Conservation (phyloP, 2,329 filamentous ascomycete species). For the Onygenales sp. region DNA sequence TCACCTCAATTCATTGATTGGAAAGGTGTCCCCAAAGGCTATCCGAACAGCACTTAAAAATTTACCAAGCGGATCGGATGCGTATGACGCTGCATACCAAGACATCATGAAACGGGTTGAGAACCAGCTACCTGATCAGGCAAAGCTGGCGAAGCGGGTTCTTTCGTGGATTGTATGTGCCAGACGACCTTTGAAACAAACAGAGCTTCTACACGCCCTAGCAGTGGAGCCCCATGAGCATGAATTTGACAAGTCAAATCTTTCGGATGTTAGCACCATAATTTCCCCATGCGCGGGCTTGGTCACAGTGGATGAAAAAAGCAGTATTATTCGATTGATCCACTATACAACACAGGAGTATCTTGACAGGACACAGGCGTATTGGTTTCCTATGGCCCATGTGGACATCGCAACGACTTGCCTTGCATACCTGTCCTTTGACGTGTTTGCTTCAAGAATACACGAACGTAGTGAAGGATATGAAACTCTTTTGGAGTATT, state of each 20-base stretch:
- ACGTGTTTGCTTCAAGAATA: neutral
- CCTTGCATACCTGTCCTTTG: constrained; percentile 29
- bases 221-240: constrained; percentile 11
- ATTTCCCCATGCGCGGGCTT: constrained; percentile 34
- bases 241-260: constrained; percentile 5
- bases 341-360: constrained; percentile 41
- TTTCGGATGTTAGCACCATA: constrained; percentile 14
- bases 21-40: neutral
- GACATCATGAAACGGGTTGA: constrained; percentile 17
- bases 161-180: neutral
- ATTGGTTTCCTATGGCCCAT: constrained; percentile 25
- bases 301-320: constrained; percentile 33
- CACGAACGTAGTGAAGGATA: no score
- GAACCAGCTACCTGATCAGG: constrained; percentile 11
- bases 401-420: constrained; percentile 21
- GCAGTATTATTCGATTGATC: constrained; percentile 30
- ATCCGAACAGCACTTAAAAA: constrained; percentile 10
- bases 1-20: neutral
- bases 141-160: neutral
- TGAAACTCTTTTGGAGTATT: no score
- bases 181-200: constrained; percentile 11
- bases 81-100: constrained; percentile 14
- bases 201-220: constrained; percentile 16
- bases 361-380: constrained; percentile 21
- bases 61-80: constrained; percentile 10